phyloP scores from a whole-genome alignment of 768 basidiomycete species.

The Holtermannia corniformis region DNA sequence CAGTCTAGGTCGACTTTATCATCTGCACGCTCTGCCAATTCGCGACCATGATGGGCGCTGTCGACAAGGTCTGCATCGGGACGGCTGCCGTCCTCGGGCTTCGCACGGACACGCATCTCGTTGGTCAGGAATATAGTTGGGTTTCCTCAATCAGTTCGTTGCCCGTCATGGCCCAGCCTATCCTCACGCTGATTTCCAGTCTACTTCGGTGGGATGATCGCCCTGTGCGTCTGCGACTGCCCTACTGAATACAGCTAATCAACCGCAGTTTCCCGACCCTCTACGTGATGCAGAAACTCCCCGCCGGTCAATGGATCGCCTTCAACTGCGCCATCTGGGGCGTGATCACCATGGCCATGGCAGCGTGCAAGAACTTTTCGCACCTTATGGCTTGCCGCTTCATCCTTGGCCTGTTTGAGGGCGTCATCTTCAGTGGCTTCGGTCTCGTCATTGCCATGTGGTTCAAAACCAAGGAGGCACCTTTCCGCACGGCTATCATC shows the following conservation, averaged over 20 bases:
- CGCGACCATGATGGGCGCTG: conserved; percentile 14
- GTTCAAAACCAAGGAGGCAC: conserved; percentile 25
- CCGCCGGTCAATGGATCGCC: conserved; percentile 14
- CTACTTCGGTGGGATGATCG: neutral
- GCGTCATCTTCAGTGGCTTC: conserved; percentile 14
- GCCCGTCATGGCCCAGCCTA: too few relatives aligned
- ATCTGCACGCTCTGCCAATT: neutral
- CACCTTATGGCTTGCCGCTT: conserved; percentile 15
- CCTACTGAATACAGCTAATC: too few relatives aligned
- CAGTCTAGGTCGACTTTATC: too few relatives aligned
- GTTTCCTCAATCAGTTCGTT: conserved; percentile 16
- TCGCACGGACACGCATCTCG: conserved; percentile 16
- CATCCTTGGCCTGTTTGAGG: conserved; percentile 27
- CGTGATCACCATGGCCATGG: conserved; percentile 13
- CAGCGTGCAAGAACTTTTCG: conserved; percentile 13
- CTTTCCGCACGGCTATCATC: conserved; percentile 21
- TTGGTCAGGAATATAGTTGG: conserved; percentile 22
- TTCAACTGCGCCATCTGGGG: conserved; percentile 23
- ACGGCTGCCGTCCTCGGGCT: conserved; percentile 26
- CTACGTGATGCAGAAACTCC: conserved; percentile 8
- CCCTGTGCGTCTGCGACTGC: too few relatives aligned
- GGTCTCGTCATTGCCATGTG: conserved; percentile 15
- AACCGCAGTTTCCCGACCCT: conserved; percentile 21
- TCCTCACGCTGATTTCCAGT: too few relatives aligned
- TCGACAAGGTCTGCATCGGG: conserved; percentile 28